These are phyloP conservation scores for Coemansia asiatica DNA, from an alignment of 192 early-diverging fungal species.

Conservation along the genomic window DNA sequence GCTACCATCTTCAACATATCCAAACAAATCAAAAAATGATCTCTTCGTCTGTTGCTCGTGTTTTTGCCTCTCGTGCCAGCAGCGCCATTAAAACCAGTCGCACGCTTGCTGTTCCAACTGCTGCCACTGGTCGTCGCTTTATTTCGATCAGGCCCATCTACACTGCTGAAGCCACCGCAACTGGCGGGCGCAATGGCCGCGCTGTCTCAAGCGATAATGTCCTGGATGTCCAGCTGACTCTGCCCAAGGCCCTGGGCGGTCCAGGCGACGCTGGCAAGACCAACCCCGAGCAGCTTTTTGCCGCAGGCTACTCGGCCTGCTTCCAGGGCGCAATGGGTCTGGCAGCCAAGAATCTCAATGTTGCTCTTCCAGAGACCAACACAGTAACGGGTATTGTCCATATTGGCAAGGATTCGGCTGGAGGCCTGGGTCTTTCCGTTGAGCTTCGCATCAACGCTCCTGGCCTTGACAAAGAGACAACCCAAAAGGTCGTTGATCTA, in stretches of 20 bases:
- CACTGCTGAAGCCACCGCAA: constrained; percentile 58
- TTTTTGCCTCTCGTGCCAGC: constrained; percentile 29
- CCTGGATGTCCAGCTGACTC: constrained; percentile 54
- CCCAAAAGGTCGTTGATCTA: constrained; percentile 50
- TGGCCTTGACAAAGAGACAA: constrained; percentile 48
- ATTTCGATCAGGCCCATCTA: constrained; percentile 59
- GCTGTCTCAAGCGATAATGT: constrained; percentile 58
- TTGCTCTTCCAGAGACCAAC: constrained; percentile 49
- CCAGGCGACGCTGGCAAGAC: constrained; percentile 56
- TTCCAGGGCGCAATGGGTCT: constrained; percentile 61
- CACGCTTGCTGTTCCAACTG: constrained; percentile 6
- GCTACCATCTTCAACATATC: too few species aligned
- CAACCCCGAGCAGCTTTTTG: constrained; percentile 63
- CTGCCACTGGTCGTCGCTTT: constrained; percentile 31
- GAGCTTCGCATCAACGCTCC: constrained; percentile 55
- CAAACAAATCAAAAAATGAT: constrained; percentile 33
- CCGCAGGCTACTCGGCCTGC: constrained; percentile 60
- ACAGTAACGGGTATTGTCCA: constrained; percentile 53
- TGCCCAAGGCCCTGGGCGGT: constrained; percentile 62
- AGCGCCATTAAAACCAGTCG: constrained; percentile 15
- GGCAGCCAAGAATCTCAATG: constrained; percentile 48
- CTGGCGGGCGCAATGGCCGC: constrained; percentile 60
- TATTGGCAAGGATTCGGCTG: constrained; percentile 57
- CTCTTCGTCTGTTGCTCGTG: constrained; percentile 28
- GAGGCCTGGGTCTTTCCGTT: constrained; percentile 56